Percentiles rank a stretch among this genome's conserved stretches.
These are phyloP conservation scores for Eucalyptus lansdowneana DNA, from an alignment of 345 rosid species.

Conservation along the genomic window DNA sequence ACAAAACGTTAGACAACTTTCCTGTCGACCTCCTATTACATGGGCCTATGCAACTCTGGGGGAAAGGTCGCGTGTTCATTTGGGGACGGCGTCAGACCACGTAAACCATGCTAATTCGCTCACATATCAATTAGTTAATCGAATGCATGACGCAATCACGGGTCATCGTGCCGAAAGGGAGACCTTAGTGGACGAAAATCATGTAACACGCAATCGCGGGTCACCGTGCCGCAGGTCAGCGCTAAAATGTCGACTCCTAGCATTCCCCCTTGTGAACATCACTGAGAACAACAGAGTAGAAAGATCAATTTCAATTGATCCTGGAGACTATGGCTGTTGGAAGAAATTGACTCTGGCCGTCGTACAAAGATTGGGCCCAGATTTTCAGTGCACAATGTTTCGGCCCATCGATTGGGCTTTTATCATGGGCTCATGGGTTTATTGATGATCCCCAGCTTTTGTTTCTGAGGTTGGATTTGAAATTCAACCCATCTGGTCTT, in stretches of 20 bases:
- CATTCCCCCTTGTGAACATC: not conserved
- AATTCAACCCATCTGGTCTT: not conserved
- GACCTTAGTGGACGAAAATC: not conserved
- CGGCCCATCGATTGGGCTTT: not conserved
- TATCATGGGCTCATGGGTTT: not conserved
- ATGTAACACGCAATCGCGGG: not conserved
- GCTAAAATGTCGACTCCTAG: not conserved
- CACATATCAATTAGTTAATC: not conserved
- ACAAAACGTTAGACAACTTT: not conserved
- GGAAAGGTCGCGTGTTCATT: not conserved
- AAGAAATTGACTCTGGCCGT: not conserved
- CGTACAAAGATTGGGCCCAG: not conserved
- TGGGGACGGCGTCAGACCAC: not conserved
- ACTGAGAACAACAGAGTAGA: not conserved
- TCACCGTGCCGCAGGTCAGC: not conserved
- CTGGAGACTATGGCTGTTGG: not conserved
- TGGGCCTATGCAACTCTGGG: not conserved
- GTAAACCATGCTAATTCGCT: no score
- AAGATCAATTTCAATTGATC: not conserved
- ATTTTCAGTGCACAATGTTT: not conserved
- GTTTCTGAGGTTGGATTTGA: not conserved
- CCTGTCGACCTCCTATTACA: not conserved
- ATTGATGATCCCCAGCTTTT: not conserved
- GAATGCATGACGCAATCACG: fast-evolving
- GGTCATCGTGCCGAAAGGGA: not conserved